Evolutionary conservation across 2,329 filamentous ascomycete species (phyloP), one percentile per base, ranked within the genome.

Genomic region (Eutypella sp.): DNA sequence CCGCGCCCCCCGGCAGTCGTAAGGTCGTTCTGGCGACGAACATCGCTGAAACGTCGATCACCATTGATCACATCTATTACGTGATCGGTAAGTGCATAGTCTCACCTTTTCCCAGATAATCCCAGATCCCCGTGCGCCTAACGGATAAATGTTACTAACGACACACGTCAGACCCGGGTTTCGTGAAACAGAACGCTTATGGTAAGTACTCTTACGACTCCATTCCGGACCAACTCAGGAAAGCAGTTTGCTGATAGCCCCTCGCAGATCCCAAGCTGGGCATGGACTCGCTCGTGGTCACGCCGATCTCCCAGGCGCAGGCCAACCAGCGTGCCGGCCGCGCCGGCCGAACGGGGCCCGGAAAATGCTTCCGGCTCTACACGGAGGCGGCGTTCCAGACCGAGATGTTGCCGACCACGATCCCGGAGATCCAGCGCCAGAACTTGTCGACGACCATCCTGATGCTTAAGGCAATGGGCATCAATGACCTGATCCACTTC

Each of bases 11-110:
- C 1, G 92, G 92, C 15, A 83, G 81, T 44, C 80, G 93, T 46
- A 99, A 99, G 67, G 90, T 97, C 2, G 89, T 99, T 48, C 95
- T 99, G 62, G 93, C 93, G 2, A 99, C 93, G 29, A 99, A 99
- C 58, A 99, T 99, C 60, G 93, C 93, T 1, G 93, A 99, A 63
- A 99, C 93, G 0, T 96, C 89, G 45, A 93, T 99, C 61, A 99
- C 93, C 0, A 97, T 99, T 53, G 93, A 99, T 62, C 87, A 92
- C 41, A 96, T 99, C 54, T 96, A 92, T 70, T 97, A 95, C 61
- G 95, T 99, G 16, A 84, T 99, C 15, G 36, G 31, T 33, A 33
- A 16, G 31, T 33, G 18, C 18, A 33, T 33, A 8, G 6, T 2
- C 31, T 16, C n/a, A n/a, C n/a, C n/a, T n/a, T n/a, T n/a, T n/a